Base-by-base conservation (phyloP, 1,284 basidiomycete genomes). In the Irpex sp. region DNA sequence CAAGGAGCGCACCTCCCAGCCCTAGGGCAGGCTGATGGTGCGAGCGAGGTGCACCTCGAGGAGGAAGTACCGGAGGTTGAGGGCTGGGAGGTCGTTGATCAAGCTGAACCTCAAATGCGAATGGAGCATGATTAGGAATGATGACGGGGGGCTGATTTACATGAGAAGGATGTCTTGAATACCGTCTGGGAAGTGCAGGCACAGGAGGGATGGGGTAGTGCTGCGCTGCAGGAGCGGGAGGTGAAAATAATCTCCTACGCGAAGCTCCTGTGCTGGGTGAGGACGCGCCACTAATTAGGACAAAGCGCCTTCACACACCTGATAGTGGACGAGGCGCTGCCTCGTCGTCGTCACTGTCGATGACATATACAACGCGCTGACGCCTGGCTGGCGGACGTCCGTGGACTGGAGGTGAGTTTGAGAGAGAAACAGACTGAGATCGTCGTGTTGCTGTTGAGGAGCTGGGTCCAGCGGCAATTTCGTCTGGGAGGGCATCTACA, bases 1-100 rank as follows among this genome's bases (percentile, higher is more conserved):
- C 78, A 8, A 90, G 75, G 2, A 91, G 68, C 1, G 85, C 88
- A n/a, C 89, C 89, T 17, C 89, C 89, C 33, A 91, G 74, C 31
- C 86, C 86, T 77, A 90, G 83, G 3, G 76, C 65, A 26, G 86
- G 87, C 9, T 78, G 74, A 65, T 85, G 85, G 61, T 84, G 85
- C 7, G 85, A 84, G 8, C 78, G 77, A 7, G 80, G 75, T 3
- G 81, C 81, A 17, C 79, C 75, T 15, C 63, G 61, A 1, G 65
- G 58, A 1, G 68, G 60, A 35, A 65, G 60, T 15, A 65, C 64
- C 17, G 64, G 66, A 4, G 68, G 64, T 1, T 75, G 67, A 4
- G 71, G 65, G n/a, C 69, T 70, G 8, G 69, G 64, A 31, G 66
- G 65, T n/a, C 65, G 60, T 8, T 66, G 65, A 31, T 66, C 63